These are phyloP conservation scores for Angomonas ambiguus DNA, from an alignment of 208 protist genomes.

Conservation along the genomic window DNA sequence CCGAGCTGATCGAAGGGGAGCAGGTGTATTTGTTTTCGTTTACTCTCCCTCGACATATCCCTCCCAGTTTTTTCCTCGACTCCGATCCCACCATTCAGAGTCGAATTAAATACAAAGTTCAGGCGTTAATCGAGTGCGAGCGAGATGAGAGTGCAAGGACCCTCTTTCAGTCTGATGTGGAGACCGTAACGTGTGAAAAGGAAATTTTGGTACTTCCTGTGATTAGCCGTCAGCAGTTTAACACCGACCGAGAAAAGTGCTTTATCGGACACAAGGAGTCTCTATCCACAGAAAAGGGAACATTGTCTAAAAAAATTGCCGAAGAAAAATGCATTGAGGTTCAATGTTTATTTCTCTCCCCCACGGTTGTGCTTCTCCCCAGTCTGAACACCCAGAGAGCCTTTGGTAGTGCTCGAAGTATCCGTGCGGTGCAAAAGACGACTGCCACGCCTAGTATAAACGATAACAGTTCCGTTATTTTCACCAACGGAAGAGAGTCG, in stretches of 20 bases:
- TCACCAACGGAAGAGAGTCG: constrained; percentile 1
- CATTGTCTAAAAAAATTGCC: not conserved
- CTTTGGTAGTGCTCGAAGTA: not conserved
- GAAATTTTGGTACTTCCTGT: constrained; percentile 3
- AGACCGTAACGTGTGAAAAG: not conserved
- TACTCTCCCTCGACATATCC: not conserved
- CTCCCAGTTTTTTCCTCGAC: constrained; percentile 4
- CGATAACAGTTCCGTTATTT: not conserved
- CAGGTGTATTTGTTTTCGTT: constrained; percentile 2
- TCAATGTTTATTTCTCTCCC: not conserved
- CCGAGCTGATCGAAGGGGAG: not conserved
- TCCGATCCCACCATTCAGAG: not conserved
- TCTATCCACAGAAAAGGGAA: not conserved
- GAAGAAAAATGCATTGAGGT: not conserved
- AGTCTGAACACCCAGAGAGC: not conserved
- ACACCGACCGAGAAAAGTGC: not conserved
- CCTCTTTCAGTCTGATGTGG: not conserved
- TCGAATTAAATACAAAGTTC: not conserved
- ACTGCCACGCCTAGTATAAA: not conserved
- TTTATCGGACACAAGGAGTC: not conserved
- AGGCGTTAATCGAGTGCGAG: not conserved
- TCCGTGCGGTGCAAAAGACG: not conserved
- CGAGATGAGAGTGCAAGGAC: not conserved
- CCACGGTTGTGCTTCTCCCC: not conserved
- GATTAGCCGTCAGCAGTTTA: not conserved